These are phyloP conservation scores for Tieghemiomyces parasiticus DNA, from an alignment of 192 early-diverging fungal species.

Conservation along the genomic window DNA sequence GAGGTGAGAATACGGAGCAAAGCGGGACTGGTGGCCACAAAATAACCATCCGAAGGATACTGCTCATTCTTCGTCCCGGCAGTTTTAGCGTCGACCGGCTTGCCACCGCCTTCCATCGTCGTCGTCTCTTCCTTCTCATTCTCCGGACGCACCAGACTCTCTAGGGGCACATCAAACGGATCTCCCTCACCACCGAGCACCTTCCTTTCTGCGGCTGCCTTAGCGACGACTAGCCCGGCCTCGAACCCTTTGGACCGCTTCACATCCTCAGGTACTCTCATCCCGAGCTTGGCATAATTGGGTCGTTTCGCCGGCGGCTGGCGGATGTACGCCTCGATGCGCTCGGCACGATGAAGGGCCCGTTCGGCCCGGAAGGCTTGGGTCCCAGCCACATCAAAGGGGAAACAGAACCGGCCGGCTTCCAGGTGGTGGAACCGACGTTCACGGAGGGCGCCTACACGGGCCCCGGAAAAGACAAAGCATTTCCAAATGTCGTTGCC, in stretches of 20 bases:
- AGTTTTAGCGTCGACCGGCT: too few relatives aligned
- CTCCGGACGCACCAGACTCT: too few relatives aligned
- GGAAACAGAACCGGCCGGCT: slow-evolving; percentile 55
- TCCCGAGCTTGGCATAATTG: slow-evolving; percentile 68
- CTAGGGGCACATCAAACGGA: not conserved
- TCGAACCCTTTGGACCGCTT: slow-evolving; percentile 19
- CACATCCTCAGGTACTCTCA: too few relatives aligned
- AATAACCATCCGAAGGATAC: too few relatives aligned
- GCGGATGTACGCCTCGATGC: slow-evolving; percentile 35
- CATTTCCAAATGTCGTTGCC: slow-evolving; percentile 79
- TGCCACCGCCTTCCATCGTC: too few relatives aligned
- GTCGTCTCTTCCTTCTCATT: too few relatives aligned
- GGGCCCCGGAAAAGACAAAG: slow-evolving; percentile 74
- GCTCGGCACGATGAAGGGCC: slow-evolving; percentile 20
- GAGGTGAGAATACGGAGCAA: too few relatives aligned
- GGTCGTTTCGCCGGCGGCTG: slow-evolving; percentile 66
- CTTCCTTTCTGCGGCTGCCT: not conserved
- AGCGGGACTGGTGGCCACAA: too few relatives aligned
- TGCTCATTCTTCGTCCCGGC: too few relatives aligned
- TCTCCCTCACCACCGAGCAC: too few relatives aligned
- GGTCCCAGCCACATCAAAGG: slow-evolving; percentile 73
- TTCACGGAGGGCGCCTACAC: slow-evolving; percentile 64
- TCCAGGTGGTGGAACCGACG: slow-evolving; percentile 58
- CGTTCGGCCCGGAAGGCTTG: slow-evolving; percentile 39
- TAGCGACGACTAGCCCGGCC: not conserved